Base-by-base conservation (phyloP, 2,329 filamentous ascomycete genomes). In the Venturia carpophila region DNA sequence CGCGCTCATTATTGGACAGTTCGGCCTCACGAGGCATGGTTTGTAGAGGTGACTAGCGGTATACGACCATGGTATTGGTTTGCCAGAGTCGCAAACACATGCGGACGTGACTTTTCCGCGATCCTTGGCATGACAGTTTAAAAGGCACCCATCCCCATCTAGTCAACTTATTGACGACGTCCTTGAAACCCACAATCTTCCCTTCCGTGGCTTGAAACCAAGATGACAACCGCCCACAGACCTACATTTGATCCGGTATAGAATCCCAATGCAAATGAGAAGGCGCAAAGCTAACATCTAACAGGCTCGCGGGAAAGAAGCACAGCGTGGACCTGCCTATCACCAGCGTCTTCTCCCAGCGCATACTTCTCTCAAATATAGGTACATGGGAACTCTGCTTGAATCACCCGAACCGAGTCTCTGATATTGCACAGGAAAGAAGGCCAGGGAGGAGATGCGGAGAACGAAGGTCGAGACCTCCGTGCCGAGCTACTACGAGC, bases 341-440 rank as follows among this genome's bases (percentile, higher is more conserved):
- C 94, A 99, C 75, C 93, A 97, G 78, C 89, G 94, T 71, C 88
- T 97, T 19, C 87, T 97, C 17, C 93, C 94, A 42, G 94, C 94
- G 41, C 89, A 99, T 76, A 97, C 91, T 15, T 87, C 91, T 69
- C 87, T 99, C 73, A 99, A 99, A 79, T 89, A 88, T 74, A 86
- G 91, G 80, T 87, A 84, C 60, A 80, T 66, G 13, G 17, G 37
- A 11, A 7, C 27, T 21, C 11, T 45, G 41, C 17, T 10, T 6
- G 9, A 41, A 42, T 39, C 49, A 19, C 17, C 9, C 17, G 7
- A n/a, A 19, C 7, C 21, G 45, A 47, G 49, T 45, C 15, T 9
- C 24, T 34, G 66, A 13, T 30, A 30, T 43, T 39, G 43, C 68
- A 70, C 69, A 86, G 87, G 67, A 85, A 94, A 79, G 83, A 89